These are phyloP conservation scores for Setaria viridis DNA, from an alignment of 202 grass and related monocot genomes.

Conservation along the genomic window DNA sequence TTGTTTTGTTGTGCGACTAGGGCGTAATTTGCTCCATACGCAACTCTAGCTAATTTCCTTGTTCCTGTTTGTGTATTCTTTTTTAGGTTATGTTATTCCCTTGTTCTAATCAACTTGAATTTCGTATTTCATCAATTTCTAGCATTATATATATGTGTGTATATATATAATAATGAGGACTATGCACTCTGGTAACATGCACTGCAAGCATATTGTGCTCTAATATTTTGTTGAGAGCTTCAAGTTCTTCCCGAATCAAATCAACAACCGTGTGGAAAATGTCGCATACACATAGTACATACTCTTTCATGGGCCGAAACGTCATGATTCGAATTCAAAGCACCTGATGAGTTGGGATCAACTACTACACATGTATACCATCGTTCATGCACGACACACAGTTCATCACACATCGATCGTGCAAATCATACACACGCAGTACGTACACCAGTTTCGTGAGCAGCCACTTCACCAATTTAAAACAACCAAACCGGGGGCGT, in stretches of 20 bases:
- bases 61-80: background rate
- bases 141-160: too few relatives aligned
- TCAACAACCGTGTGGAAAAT: background rate
- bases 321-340: background rate
- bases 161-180: background rate
- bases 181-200: background rate
- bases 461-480: background rate
- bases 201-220: background rate
- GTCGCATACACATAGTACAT: background rate
- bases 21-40: slow-evolving; percentile 15
- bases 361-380: background rate
- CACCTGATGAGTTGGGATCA: background rate
- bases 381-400: background rate
- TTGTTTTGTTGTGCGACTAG: background rate
- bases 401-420: background rate
- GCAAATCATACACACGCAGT: background rate
- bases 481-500: background rate
- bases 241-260: background rate
- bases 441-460: background rate
- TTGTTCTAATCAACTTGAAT: background rate
- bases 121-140: background rate
- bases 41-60: background rate
- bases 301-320: background rate
- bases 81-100: too few relatives aligned
- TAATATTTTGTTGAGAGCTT: background rate